phyloP scores from a whole-genome alignment of 2,329 filamentous ascomycete species.

The Aspergillus clavatus region DNA sequence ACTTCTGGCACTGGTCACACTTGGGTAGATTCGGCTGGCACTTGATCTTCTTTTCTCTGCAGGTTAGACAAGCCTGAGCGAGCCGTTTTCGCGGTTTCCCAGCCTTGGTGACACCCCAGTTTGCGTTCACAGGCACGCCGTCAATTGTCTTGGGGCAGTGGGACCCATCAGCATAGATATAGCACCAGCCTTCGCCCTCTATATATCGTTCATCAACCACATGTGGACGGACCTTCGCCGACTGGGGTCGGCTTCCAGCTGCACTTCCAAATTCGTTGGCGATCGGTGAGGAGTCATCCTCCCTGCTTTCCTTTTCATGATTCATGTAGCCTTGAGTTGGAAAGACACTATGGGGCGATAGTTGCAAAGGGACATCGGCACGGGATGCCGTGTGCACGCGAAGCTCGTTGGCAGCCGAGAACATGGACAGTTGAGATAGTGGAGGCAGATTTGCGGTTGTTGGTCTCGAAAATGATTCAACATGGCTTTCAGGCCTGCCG shows the following conservation, averaged over 20 bases:
- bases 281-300: slow-evolving; percentile 2
- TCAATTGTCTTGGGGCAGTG: slow-evolving; percentile 80
- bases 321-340: slow-evolving; percentile 12
- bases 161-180: slow-evolving; percentile 79
- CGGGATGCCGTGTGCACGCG: slow-evolving; percentile 17
- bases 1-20: slow-evolving; percentile 89
- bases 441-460: slow-evolving; percentile 25
- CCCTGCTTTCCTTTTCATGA: slow-evolving; percentile 13
- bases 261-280: slow-evolving; percentile 1
- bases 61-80: slow-evolving; percentile 88
- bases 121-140: slow-evolving; percentile 79
- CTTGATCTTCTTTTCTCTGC: slow-evolving; percentile 96
- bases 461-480: slow-evolving; percentile 17
- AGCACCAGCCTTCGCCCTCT: slow-evolving; percentile 74
- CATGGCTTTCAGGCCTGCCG: slow-evolving; percentile 15
- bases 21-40: slow-evolving; percentile 84
- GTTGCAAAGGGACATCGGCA: slow-evolving; percentile 15
- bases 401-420: slow-evolving; percentile 17
- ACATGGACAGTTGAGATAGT: slow-evolving; percentile 27
- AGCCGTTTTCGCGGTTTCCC: slow-evolving; percentile 88
- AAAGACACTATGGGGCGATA: slow-evolving; percentile 17
- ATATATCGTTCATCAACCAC: slow-evolving; percentile 46
- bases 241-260: slow-evolving; percentile 9
- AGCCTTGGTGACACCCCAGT: slow-evolving; percentile 91
- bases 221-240: slow-evolving; percentile 23